A percentile compares a stretch with the other conserved stretches of the same genome.
Evolutionary conservation across 306 rosid species (phyloP).

Genomic region (Rosa lucieae): DNA sequence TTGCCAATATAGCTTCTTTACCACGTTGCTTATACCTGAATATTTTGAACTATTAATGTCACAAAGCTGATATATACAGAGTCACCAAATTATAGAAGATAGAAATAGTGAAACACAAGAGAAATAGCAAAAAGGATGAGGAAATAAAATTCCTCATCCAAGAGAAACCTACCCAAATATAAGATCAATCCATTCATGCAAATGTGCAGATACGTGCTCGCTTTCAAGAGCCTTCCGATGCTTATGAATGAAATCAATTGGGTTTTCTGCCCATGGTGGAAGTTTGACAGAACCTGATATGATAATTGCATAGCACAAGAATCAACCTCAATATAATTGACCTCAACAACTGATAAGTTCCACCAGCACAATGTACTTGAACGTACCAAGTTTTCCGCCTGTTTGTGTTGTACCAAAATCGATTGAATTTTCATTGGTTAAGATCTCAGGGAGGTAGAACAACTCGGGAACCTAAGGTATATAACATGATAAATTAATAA

Average conservation of each 20-base stretch:
- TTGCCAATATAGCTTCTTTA: conserved; percentile 81
- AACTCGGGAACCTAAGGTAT: conserved; percentile 86
- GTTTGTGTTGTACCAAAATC: conserved; percentile 95
- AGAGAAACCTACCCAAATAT: conserved; percentile 74
- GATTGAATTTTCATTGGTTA: conserved; percentile 86
- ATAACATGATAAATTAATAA: conserved; percentile 1
- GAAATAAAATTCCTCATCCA: neutral
- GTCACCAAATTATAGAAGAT: conserved; percentile 26
- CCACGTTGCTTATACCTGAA: conserved; percentile 95
- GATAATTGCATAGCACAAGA: conserved; percentile 31
- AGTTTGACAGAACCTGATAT: conserved; percentile 70
- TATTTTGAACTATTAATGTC: conserved; percentile 20
- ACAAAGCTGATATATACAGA: conserved; percentile 29
- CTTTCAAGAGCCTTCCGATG: conserved; percentile 98
- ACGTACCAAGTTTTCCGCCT: conserved; percentile 87
- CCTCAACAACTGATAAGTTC: conserved; percentile 13
- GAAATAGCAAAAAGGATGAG: neutral
- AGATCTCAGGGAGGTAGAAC: conserved; percentile 92
- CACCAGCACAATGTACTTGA: conserved; percentile 31
- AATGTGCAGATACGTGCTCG: conserved; percentile 82
- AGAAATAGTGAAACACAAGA: conserved; percentile 12
- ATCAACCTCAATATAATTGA: conserved; percentile 23
- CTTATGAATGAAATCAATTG: conserved; percentile 91
- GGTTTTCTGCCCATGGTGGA: conserved; percentile 96
- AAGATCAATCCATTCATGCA: conserved; percentile 99